These are phyloP conservation scores for Nicotiana tomentosiformis DNA, from an alignment of 257 asterid genomes.

Conservation along the genomic window DNA sequence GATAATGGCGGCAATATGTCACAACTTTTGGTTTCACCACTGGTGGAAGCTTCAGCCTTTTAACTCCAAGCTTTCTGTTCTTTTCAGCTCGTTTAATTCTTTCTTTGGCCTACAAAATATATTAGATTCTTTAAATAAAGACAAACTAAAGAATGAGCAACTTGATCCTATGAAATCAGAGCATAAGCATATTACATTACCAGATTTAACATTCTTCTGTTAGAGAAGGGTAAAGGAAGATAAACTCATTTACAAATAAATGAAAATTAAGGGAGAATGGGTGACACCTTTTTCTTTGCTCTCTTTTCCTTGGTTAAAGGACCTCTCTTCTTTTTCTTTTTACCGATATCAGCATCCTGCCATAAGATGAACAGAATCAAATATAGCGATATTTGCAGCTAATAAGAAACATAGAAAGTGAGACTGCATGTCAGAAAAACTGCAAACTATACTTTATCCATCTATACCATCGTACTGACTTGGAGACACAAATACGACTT, in stretches of 20 bases:
- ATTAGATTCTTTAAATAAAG: slow-evolving; percentile 7
- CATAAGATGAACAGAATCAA: slow-evolving; percentile 21
- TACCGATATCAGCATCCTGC: slow-evolving; percentile 42
- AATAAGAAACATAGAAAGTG: neutral
- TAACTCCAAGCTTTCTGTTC: slow-evolving; percentile 68
- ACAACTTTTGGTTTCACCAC: slow-evolving; percentile 51
- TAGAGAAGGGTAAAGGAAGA: neutral
- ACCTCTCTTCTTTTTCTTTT: slow-evolving; percentile 55
- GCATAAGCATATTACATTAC: neutral
- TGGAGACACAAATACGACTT: neutral
- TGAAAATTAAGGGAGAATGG: neutral
- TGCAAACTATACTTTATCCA: slow-evolving; percentile 5
- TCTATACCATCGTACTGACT: neutral
- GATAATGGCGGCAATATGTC: slow-evolving; percentile 66
- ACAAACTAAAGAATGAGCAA: slow-evolving; percentile 5
- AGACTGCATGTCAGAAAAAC: neutral
- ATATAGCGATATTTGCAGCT: slow-evolving; percentile 4
- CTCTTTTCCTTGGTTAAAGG: slow-evolving; percentile 54
- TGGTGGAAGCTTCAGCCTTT: slow-evolving; percentile 69
- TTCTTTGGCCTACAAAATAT: slow-evolving; percentile 54
- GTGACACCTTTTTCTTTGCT: slow-evolving; percentile 63
- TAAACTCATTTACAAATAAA: slow-evolving; percentile 2
- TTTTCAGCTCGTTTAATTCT: slow-evolving; percentile 72
- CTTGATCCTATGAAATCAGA: neutral
- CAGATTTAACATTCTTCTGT: neutral